Evolutionary conservation across 768 basidiomycete species (phyloP), one percentile per base, ranked within the genome.

Genomic region (Glaciozyma martinii): DNA sequence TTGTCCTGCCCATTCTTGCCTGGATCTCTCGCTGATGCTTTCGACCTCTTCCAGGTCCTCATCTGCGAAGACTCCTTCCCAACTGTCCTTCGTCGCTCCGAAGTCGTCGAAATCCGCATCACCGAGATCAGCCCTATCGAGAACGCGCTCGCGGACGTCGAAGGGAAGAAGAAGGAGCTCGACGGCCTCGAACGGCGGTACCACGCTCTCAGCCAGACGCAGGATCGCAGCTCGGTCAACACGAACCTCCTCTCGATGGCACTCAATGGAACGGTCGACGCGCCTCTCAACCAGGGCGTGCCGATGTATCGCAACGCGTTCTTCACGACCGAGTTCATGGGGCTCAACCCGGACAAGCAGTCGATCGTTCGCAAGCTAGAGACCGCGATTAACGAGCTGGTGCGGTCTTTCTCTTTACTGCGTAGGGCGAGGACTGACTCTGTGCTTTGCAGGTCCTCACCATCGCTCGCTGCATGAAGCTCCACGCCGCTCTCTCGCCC

Each of bases 51-150:
- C 27, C 49, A 66, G 65, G 60, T 69, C 3, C 47, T 70, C n/a
- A 88, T 85, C 5, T 91, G 89, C 0, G 89, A 92, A 76, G 88
- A 90, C 71, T 81, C 84, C 5, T 92, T 93, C 78, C 94, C 94
- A 0, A 92, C 91, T 0, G 88, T 97, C 4, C 82, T 97, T 44
- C 84, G 88, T 40, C 84, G 94, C 29, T 91, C 90, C 1, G 92
- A 95, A 73, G 83, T 97, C 50, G 79, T 90, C 37, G 84, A 82
- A 44, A 77, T 84, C 52, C 82, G 85, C 52, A 78, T 86, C 25
- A 79, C 84, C 58, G 88, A 93, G 75, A 84, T 94, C 54, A 89
- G 90, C 2, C 92, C 94, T 78, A 49, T 95, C 25, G 86, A 90
- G 71, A 86, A 81, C 59, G 92, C 93, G 2, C 78, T 94, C 12